Evolutionary conservation across 106 monocot species (phyloP).

Genomic region (Ottelia alismoides): DNA sequence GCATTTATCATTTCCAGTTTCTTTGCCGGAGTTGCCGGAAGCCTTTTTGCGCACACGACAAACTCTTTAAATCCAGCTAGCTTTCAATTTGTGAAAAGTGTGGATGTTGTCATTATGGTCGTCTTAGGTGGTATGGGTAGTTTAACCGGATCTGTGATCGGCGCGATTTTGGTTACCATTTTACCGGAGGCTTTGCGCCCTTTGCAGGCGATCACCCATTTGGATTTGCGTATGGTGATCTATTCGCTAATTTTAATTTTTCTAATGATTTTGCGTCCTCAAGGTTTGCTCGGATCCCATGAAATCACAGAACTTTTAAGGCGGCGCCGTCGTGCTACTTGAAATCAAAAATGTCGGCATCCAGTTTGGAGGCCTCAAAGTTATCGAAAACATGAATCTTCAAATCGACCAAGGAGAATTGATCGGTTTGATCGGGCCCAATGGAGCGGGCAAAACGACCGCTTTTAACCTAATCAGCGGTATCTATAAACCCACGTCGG

Average conservation of each 20-base stretch:
- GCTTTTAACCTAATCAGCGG: neutral
- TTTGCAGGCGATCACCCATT: no score
- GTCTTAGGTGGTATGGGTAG: neutral
- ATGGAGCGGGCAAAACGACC: neutral
- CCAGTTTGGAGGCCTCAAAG: neutral
- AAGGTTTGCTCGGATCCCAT: neutral
- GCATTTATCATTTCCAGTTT: neutral
- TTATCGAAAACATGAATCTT: neutral
- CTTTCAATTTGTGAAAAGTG: neutral
- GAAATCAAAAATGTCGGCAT: neutral
- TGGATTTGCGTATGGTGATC: neutral
- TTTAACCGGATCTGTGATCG: neutral
- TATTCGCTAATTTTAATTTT: neutral
- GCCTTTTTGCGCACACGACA: neutral
- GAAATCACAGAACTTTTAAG: no score
- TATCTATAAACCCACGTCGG: neutral
- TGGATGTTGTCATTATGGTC: neutral
- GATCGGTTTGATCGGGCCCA: neutral
- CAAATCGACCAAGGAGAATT: neutral
- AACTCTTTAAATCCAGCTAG: neutral
- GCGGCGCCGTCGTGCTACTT: no score
- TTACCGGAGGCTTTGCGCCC: neutral
- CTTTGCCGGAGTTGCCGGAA: neutral
- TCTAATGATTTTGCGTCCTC: neutral
- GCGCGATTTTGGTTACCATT: neutral